Evolutionary conservation across 1,139 yeast genomes (phyloP), one percentile per base, ranked within the genome.

Genomic region (Pichia sp.): DNA sequence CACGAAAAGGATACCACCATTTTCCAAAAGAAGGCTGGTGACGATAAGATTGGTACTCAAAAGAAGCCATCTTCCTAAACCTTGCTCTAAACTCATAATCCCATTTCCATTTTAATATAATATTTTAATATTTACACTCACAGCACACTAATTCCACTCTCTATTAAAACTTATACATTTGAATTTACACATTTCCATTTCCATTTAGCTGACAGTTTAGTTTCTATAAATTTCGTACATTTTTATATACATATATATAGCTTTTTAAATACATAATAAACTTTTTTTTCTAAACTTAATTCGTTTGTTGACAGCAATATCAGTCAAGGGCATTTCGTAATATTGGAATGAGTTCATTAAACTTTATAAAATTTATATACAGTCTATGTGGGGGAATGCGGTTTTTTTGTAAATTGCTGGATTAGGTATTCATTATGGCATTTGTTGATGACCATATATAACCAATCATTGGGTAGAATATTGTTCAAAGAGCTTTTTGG

Each of bases 1-100:
- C 75, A 71, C 54, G 75, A 71, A 56, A 68, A 68, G 49, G 73
- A 70, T 47, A 63, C 63, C 30, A 70, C 69, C 22, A 65, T 71
- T 49, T 71, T 71, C 62, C 60, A 64, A 41, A 60, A 66, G 49
- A 62, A 66, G 49, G 64, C 68, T 19, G 71, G 68, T 49, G 75
- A 71, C 58, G 64, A 63, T 18, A 61, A 62, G 39, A 60, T 68
- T 50, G 55, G 55, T 36, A 44, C 48, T 2, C 46, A 42, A 23
- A 47, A 34, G 37, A 34, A 34, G 37, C 37, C 37, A n/a, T 34
- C 37, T 7, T 7, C 37, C 7, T 34, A 34, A 34, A 7, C 8
- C 9, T 34, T 34, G 34, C n/a, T 30, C 13, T 30, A 30, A 30
- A 30, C 34, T 4, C n/a, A 34, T 13, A 16, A 9, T 16, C n/a